Conservation (phyloP, 2,329 filamentous ascomycete genomes). For the Epichloe amarillans region DNA sequence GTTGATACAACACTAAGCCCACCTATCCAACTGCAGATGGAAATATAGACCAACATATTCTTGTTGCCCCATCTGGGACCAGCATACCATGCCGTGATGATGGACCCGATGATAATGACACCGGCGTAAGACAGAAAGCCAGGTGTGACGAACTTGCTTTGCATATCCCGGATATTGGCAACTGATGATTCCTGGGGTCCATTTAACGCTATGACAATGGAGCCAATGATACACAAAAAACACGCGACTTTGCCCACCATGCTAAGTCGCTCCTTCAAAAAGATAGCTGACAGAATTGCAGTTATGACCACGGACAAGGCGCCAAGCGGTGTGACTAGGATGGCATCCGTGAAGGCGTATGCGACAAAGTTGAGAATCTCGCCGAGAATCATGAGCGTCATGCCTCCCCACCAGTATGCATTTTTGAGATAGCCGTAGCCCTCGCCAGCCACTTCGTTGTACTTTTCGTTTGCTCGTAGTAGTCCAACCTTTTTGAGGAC, state of each 20-base stretch:
- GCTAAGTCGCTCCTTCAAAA: slow-evolving; percentile 93
- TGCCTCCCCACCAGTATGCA: slow-evolving; percentile 85
- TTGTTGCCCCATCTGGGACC: slow-evolving; percentile 87
- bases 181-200: slow-evolving; percentile 79
- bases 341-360: slow-evolving; percentile 93
- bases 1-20: slow-evolving; percentile 90
- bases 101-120: slow-evolving; percentile 61
- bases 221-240: slow-evolving; percentile 92
- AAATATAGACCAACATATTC: slow-evolving; percentile 95
- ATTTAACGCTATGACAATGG: slow-evolving; percentile 88
- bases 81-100: slow-evolving; percentile 63
- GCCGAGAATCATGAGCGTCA: slow-evolving; percentile 93
- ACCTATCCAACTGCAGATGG: slow-evolving; percentile 88
- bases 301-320: slow-evolving; percentile 87
- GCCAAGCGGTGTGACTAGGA: slow-evolving; percentile 83
- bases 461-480: slow-evolving; percentile 86
- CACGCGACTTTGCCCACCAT: slow-evolving; percentile 94
- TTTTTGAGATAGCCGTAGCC: slow-evolving; percentile 98
- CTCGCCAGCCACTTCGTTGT: slow-evolving; percentile 88
- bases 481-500: slow-evolving; percentile 90
- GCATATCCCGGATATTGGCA: slow-evolving; percentile 81
- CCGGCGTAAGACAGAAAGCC: slow-evolving; percentile 79
- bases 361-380: slow-evolving; percentile 97
- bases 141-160: slow-evolving; percentile 70
- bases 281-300: slow-evolving; percentile 82